These are phyloP conservation scores for Ceratonia siliqua DNA, from an alignment of 306 rosid genomes.

Conservation along the genomic window DNA sequence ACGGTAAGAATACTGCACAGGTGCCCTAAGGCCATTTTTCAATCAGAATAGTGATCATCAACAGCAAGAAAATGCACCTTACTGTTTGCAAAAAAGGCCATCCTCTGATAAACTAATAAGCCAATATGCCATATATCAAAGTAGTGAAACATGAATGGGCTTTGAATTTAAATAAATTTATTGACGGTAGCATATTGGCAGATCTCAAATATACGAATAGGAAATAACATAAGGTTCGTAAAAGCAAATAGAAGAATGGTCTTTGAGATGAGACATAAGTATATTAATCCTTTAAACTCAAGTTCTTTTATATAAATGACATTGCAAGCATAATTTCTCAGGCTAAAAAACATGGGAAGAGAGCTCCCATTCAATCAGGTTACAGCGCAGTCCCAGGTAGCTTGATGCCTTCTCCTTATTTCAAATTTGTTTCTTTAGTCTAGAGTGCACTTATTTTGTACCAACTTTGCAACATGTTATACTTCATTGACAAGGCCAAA, in stretches of 20 bases:
- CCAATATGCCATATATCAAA: neutral
- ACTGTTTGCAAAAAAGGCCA: neutral
- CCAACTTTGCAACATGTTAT: neutral
- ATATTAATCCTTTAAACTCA: slow-evolving; percentile 4
- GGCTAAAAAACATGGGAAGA: neutral
- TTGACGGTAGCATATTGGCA: neutral
- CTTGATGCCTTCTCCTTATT: neutral
- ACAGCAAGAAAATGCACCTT: neutral
- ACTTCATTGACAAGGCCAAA: neutral
- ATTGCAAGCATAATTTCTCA: neutral
- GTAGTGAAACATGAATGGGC: neutral
- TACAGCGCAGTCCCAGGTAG: neutral
- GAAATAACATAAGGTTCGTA: neutral
- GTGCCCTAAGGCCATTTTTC: neutral
- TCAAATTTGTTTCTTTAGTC: neutral
- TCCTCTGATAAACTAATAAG: slow-evolving; percentile 10
- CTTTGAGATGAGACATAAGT: neutral
- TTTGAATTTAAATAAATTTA: neutral
- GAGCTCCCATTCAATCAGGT: slow-evolving; percentile 13
- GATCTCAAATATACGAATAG: neutral
- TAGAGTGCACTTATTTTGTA: neutral
- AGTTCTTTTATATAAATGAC: neutral
- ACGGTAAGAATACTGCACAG: neutral
- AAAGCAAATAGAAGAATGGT: neutral
- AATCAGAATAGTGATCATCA: neutral